These are phyloP conservation scores for Acanthamoeba royreba DNA, from an alignment of 208 protist species.

Conservation along the genomic window DNA sequence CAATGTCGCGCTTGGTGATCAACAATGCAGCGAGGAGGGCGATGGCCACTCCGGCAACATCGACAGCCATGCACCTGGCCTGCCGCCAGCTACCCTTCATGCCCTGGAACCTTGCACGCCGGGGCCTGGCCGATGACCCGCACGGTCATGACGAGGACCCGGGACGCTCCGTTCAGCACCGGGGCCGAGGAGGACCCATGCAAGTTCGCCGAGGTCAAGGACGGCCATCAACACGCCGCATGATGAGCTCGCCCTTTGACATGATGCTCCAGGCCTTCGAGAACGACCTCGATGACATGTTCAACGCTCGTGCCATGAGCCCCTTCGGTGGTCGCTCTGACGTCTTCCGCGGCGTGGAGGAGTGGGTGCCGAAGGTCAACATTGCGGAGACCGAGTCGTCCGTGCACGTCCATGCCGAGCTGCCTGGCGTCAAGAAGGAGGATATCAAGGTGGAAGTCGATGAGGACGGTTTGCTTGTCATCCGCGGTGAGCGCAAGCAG, in stretches of 20 bases:
- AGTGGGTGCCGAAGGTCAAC: constrained; percentile 4
- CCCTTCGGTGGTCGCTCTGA: background rate
- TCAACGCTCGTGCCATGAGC: background rate
- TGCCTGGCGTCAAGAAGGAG: constrained; percentile 40
- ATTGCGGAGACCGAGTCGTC: background rate
- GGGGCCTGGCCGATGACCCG: no score
- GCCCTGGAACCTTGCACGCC: no score
- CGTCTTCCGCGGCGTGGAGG: background rate
- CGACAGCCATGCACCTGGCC: background rate
- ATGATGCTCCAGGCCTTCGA: background rate
- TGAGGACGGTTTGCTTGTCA: background rate
- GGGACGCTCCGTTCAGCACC: no score
- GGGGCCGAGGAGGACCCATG: no score
- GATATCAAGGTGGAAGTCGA: background rate
- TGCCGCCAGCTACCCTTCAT: background rate
- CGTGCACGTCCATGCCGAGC: constrained; percentile 24
- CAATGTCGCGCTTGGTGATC: background rate
- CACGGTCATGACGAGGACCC: no score
- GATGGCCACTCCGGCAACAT: background rate
- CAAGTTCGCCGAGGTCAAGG: no score
- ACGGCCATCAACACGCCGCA: no score
- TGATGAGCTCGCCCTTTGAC: background rate
- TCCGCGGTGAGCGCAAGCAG: constrained; percentile 1
- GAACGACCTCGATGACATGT: background rate
- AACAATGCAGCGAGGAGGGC: background rate